These are phyloP conservation scores for Skeletonema grethae DNA, from an alignment of 108 stramenopile species.

Conservation along the genomic window DNA sequence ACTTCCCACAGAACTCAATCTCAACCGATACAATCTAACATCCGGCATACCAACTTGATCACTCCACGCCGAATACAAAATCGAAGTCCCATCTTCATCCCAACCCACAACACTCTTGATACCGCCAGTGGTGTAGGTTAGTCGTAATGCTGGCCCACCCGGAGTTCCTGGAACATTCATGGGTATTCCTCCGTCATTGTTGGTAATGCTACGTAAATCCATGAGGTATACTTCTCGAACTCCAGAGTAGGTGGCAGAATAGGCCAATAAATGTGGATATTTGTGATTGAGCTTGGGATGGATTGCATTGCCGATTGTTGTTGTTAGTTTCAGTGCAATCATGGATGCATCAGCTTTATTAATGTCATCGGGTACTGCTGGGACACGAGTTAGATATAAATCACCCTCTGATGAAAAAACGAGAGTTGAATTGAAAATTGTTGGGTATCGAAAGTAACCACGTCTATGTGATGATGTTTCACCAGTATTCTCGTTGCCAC, in stretches of 20 bases:
- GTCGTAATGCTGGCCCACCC: slow-evolving; percentile 42
- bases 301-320: slow-evolving; percentile 66
- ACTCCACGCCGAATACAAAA: slow-evolving; percentile 55
- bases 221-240: slow-evolving; percentile 64
- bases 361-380: background rate
- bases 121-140: slow-evolving; percentile 51
- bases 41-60: slow-evolving; percentile 57
- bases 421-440: slow-evolving; percentile 52
- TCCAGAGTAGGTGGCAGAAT: slow-evolving; percentile 68
- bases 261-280: slow-evolving; percentile 55
- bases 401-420: slow-evolving; percentile 76
- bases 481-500: slow-evolving; percentile 4
- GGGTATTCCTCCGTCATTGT: too few relatives aligned
- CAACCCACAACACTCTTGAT: slow-evolving; percentile 50
- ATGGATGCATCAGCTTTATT: background rate
- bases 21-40: slow-evolving; percentile 56
- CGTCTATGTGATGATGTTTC: background rate
- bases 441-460: slow-evolving; percentile 61
- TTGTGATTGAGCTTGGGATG: slow-evolving; percentile 60
- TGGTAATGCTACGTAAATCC: slow-evolving; percentile 39
- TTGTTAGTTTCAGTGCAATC: slow-evolving; percentile 63
- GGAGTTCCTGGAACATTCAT: slow-evolving; percentile 8
- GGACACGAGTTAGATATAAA: slow-evolving; percentile 54
- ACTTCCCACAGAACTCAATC: slow-evolving; percentile 29
- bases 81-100: slow-evolving; percentile 42